Base-by-base conservation (phyloP, 768 basidiomycete genomes). In the Boletus sp. region DNA sequence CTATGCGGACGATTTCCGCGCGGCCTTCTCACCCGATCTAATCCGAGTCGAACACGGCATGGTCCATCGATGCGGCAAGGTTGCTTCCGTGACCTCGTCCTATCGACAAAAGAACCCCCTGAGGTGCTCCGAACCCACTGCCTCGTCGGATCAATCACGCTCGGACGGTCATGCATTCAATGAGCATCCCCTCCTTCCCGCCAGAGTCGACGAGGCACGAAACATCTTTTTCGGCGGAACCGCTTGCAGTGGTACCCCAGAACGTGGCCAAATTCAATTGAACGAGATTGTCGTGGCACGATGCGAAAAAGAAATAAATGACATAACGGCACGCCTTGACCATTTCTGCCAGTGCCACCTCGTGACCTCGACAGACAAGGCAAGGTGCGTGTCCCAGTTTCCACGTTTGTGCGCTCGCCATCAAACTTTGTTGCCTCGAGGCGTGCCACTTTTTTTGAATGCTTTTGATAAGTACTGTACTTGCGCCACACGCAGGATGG, bases 381-480 rank as follows among this genome's bases (percentile, higher is more conserved):
- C 32, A 53, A 48, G 33, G 52, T 50, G 53, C 37, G 4, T 35
- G 37, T 32, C 41, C 47, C 11, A 20, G 30, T 56, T 52, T 30
- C 52, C 56, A 57, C 46, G 33, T 36, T 61, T 24, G 20, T 35
- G 14, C 11, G 32, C 29, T 46, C 11, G 3, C 55, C 63, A 71
- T 69, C 68, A 69, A 69, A 69, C 68, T 42, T 52, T 69, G 52
- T 53, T 64, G 49, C 64, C 67, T 69, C 59, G 69, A 71, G 69
- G 67, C 56, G 47, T 58, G 49, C 55, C 57, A 57, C 40, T 40
- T 30, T 24, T 33, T 52, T 59, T 33, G 17, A n/a, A 24, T n/a
- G 33, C 45, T 47, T 47, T 56, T 55, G 51, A n/a, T n/a, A n/a
- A 18, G 41, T n/a, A 6, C 7, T 10, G 14, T 32, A 33, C 17